phyloP scores from a whole-genome alignment of 305 asterid species.

The Fraxinus platypoda region DNA sequence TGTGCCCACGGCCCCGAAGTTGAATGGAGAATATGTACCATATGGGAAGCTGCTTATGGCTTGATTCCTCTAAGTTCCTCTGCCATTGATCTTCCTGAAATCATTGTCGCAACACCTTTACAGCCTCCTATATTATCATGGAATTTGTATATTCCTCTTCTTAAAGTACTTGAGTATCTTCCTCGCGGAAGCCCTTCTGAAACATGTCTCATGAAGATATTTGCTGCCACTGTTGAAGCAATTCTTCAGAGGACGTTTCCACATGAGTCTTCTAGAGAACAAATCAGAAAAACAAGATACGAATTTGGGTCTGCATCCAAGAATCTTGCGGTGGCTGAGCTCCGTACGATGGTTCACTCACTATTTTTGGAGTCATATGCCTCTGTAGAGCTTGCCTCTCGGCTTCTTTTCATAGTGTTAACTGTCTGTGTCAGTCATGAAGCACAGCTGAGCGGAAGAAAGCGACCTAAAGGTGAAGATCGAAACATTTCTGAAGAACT shows the following conservation, averaged over 20 bases:
- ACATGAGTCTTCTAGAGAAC: constrained; percentile 76
- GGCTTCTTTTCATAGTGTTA: constrained; percentile 90
- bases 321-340: constrained; percentile 94
- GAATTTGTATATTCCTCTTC: constrained; percentile 92
- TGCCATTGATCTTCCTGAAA: constrained; percentile 95
- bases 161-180: constrained; percentile 94
- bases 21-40: constrained; percentile 99
- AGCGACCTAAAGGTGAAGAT: constrained; percentile 65
- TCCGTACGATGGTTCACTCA: constrained; percentile 95
- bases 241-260: constrained; percentile 96
- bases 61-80: constrained; percentile 94
- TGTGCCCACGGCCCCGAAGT: constrained; percentile 99
- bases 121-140: constrained; percentile 93
- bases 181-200: constrained; percentile 99
- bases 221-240: constrained; percentile 97
- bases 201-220: constrained; percentile 94
- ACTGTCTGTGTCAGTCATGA: constrained; percentile 96
- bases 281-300: constrained; percentile 68
- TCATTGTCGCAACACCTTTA: constrained; percentile 86
- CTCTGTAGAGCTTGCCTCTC: constrained; percentile 88
- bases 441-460: constrained; percentile 76
- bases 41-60: constrained; percentile 99
- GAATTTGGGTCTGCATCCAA: constrained; percentile 78
- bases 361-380: constrained; percentile 85
- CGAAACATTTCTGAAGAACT: constrained; percentile 38